Conservation (phyloP, 1,284 basidiomycete genomes). For the Puccinia brachypodii region DNA sequence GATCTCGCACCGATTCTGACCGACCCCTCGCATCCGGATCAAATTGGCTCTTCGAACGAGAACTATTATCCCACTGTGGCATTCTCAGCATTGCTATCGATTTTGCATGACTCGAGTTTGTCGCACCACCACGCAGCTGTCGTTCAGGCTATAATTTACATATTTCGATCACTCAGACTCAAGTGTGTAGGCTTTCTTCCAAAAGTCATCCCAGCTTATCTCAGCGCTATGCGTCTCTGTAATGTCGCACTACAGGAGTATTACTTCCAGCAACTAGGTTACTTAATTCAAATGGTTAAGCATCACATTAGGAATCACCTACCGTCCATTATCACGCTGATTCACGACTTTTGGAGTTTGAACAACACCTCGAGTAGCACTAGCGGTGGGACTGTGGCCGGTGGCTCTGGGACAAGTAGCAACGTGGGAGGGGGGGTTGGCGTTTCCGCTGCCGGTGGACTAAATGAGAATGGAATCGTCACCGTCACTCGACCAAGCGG, state of each 20-base stretch:
- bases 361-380: conserved; percentile 23
- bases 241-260: conserved; percentile 81
- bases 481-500: conserved; percentile 61
- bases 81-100: conserved; percentile 81
- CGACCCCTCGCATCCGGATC: conserved; percentile 64
- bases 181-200: conserved; percentile 95
- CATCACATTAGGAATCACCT: conserved; percentile 94
- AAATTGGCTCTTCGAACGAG: conserved; percentile 64
- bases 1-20: conserved; percentile 59
- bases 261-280: conserved; percentile 93
- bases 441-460: conserved; percentile 5
- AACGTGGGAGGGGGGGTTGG: conserved; percentile 26
- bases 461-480: conserved; percentile 38
- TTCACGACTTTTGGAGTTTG: conserved; percentile 79
- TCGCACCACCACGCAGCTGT: conserved; percentile 80
- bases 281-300: conserved; percentile 94
- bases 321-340: conserved; percentile 74
- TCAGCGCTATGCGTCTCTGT: conserved; percentile 79
- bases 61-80: conserved; percentile 99
- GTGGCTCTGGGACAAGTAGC: background rate
- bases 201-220: conserved; percentile 94
- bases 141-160: conserved; percentile 98
- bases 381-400: conserved; percentile 25
- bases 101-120: conserved; percentile 84
- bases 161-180: conserved; percentile 96